Conservation (phyloP, 2,329 filamentous ascomycete species). For the Phialocephala subalpina region DNA sequence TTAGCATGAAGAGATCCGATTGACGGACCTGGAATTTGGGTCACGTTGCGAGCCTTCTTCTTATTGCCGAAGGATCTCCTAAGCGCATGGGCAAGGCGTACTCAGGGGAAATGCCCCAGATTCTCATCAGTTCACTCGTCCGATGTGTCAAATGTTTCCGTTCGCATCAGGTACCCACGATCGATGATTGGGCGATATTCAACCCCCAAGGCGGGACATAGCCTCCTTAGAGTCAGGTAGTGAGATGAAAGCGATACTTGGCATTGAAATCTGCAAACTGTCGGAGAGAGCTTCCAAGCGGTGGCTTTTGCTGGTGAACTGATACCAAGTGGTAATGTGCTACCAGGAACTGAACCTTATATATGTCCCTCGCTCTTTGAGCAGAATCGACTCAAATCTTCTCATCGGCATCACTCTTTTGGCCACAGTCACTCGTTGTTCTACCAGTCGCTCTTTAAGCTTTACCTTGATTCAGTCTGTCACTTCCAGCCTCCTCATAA, state of each 20-base stretch:
- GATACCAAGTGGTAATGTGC: neutral
- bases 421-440: constrained; percentile 9
- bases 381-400: neutral
- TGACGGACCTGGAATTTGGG: neutral
- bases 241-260: neutral
- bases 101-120: constrained; percentile 6
- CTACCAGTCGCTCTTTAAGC: neutral
- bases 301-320: neutral
- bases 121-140: neutral
- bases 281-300: neutral
- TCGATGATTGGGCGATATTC: neutral
- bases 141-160: neutral
- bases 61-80: neutral
- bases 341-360: neutral
- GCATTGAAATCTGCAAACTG: neutral
- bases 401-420: constrained; percentile 9
- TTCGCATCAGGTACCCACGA: neutral
- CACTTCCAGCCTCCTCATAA: constrained; percentile 8
- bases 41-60: neutral
- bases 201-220: neutral
- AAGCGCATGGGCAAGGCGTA: constrained; percentile 1
- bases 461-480: neutral
- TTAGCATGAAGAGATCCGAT: neutral
- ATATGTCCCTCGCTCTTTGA: neutral
- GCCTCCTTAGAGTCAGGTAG: neutral